phyloP scores from a whole-genome alignment of 2,329 filamentous ascomycete species.

The Epichloe festucae region DNA sequence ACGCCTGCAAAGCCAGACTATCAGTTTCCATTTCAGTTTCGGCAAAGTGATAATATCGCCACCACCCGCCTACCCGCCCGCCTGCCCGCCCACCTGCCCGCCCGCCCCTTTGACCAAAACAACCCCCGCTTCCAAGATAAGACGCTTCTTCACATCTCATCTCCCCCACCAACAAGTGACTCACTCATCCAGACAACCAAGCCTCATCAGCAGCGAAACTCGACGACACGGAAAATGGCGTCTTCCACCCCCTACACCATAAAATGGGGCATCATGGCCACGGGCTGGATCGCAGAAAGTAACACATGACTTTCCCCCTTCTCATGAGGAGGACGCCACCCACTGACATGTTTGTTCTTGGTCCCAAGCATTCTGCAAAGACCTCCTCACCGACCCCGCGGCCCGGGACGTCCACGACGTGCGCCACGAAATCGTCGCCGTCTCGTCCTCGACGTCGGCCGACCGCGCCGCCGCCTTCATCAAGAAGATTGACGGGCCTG shows the following conservation, averaged over 20 bases:
- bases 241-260: slow-evolving; percentile 29
- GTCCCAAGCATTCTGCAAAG: slow-evolving; percentile 53
- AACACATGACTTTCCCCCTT: background rate
- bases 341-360: background rate
- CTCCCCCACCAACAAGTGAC: background rate
- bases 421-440: slow-evolving; percentile 64
- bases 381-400: slow-evolving; percentile 62
- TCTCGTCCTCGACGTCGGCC: slow-evolving; percentile 63
- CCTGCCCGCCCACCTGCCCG: no score
- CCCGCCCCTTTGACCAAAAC: background rate
- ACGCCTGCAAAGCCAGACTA: no score
- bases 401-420: slow-evolving; percentile 59
- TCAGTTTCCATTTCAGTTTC: no score
- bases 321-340: background rate
- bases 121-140: background rate
- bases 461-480: slow-evolving; percentile 62
- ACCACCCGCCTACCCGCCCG: no score
- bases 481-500: slow-evolving; percentile 53
- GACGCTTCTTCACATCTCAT: background rate
- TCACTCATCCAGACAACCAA: no score
- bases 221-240: slow-evolving; percentile 21
- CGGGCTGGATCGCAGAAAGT: slow-evolving; percentile 44
- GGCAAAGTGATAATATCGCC: background rate
- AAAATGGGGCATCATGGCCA: slow-evolving; percentile 50
- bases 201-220: background rate